These are phyloP conservation scores for Fraxinus xanthoxyloides DNA, from an alignment of 305 asterid genomes.

Conservation along the genomic window DNA sequence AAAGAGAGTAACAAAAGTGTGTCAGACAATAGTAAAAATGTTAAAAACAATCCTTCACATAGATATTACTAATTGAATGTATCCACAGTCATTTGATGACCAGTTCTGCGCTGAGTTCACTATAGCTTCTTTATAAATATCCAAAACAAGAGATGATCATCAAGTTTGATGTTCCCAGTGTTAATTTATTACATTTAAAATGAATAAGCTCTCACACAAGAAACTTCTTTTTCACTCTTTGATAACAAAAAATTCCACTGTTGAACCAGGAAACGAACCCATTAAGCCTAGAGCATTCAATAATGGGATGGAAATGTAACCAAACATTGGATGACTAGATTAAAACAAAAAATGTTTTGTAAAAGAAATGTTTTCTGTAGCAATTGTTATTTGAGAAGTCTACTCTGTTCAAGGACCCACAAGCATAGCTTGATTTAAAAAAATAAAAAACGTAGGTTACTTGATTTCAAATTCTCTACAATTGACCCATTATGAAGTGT, in stretches of 20 bases:
- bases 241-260: neutral
- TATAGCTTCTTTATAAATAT: neutral
- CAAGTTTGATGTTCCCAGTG: neutral
- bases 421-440: neutral
- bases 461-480: neutral
- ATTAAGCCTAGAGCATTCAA: constrained; percentile 9
- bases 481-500: neutral
- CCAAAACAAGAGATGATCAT: neutral
- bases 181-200: neutral
- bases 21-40: constrained; percentile 31
- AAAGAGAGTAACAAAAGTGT: constrained; percentile 40
- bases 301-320: neutral
- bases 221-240: neutral
- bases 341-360: neutral
- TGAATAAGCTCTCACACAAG: neutral
- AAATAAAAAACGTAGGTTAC: neutral
- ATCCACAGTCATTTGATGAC: neutral
- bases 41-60: constrained; percentile 14
- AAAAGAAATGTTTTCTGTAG: constrained; percentile 15
- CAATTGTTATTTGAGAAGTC: neutral
- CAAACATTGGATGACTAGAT: constrained; percentile 2
- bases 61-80: neutral
- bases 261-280: neutral
- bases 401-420: neutral
- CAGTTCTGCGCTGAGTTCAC: neutral